Evolutionary conservation across 2,329 filamentous ascomycete species (phyloP).

Genomic region (Graphilbum ipis-grandicollis): DNA sequence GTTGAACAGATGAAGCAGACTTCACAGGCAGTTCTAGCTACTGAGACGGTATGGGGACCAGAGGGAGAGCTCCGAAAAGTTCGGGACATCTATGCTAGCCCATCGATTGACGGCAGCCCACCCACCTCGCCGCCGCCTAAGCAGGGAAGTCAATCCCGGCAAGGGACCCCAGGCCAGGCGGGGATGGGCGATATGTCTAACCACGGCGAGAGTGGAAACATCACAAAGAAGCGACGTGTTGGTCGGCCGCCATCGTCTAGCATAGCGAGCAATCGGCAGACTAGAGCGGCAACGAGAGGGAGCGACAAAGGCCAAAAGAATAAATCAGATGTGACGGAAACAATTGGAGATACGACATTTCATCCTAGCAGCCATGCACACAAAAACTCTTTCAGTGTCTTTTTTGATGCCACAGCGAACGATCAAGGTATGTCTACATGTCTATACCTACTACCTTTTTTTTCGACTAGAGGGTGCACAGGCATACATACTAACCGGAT

Average conservation of each 20-base stretch:
- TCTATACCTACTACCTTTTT: not conserved
- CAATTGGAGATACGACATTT: slow-evolving; percentile 1
- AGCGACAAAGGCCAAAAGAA: not conserved
- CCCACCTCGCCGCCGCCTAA: slow-evolving; percentile 20
- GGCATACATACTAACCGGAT: not conserved
- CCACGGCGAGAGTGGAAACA: not conserved
- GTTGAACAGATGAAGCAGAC: slow-evolving; percentile 46
- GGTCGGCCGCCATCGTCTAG: not conserved
- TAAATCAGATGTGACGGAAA: not conserved
- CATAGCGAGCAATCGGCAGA: not conserved
- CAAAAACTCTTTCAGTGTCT: slow-evolving; percentile 3
- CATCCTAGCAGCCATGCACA: not conserved
- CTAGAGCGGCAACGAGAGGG: not conserved
- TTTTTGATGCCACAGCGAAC: slow-evolving; percentile 3
- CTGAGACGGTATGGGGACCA: slow-evolving; percentile 44
- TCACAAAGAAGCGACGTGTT: not conserved
- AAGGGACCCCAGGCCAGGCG: not conserved
- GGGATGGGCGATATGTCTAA: not conserved
- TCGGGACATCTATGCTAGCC: slow-evolving; percentile 42
- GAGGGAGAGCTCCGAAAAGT: slow-evolving; percentile 31
- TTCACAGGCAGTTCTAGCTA: slow-evolving; percentile 45
- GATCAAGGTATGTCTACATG: slow-evolving; percentile 4
- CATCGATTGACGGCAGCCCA: slow-evolving; percentile 32
- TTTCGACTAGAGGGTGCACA: not conserved
- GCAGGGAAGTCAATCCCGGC: no score